A percentile compares a stretch with the other conserved stretches of the same genome.
phyloP scores from a whole-genome alignment of 306 rosid genomes.

The Glycyrrhiza uralensis region DNA sequence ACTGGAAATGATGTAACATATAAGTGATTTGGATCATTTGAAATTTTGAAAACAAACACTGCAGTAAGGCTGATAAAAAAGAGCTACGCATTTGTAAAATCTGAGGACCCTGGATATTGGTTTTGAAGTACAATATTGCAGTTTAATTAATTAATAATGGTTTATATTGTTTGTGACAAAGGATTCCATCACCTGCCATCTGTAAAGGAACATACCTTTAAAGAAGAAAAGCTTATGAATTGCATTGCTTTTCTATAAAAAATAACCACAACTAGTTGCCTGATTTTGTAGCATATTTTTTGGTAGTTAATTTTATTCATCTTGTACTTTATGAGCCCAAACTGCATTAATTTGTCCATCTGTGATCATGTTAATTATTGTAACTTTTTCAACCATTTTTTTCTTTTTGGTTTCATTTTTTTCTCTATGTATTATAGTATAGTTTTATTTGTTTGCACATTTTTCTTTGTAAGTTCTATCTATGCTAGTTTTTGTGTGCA shows the following conservation, averaged over 20 bases:
- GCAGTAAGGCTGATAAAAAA: neutral
- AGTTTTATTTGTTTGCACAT: neutral
- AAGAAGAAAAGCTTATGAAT: neutral
- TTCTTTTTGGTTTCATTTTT: constrained; percentile 1
- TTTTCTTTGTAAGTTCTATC: constrained; percentile 3
- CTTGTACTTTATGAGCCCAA: neutral
- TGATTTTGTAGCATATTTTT: neutral
- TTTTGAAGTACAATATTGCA: neutral
- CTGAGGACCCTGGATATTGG: neutral
- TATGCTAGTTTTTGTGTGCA: neutral
- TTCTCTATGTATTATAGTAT: neutral
- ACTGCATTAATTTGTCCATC: neutral
- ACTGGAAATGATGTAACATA: neutral
- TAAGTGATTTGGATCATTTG: neutral
- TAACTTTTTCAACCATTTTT: neutral
- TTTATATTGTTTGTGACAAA: neutral
- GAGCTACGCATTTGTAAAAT: neutral
- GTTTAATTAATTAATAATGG: constrained; percentile 9
- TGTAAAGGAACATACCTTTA: neutral
- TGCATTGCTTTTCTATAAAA: neutral
- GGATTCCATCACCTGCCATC: neutral
- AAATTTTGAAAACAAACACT: neutral
- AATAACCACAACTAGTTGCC: neutral
- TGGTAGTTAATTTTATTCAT: neutral
- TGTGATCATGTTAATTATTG: neutral